Percentiles rank a stretch among this genome's conserved stretches.
These are phyloP conservation scores for Phoma sp. DNA, from an alignment of 2,329 filamentous ascomycete species.

Conservation along the genomic window DNA sequence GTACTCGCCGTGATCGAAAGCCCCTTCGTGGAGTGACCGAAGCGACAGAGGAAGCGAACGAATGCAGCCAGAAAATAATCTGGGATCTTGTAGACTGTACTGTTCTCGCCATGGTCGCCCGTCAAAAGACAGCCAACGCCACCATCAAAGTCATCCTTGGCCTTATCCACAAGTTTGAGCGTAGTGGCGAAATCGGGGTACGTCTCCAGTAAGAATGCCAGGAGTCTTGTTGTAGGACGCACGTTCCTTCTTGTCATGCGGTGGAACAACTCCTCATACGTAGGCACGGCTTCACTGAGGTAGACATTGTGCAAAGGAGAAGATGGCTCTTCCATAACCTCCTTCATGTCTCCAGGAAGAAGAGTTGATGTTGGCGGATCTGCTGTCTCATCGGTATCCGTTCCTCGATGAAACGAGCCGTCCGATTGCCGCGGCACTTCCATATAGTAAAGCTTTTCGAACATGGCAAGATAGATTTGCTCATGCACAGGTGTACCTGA, in stretches of 20 bases:
- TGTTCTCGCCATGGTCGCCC: constrained; percentile 20
- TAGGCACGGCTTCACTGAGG: constrained; percentile 66
- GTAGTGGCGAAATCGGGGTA: constrained; percentile 28
- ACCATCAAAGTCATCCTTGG: constrained; percentile 24
- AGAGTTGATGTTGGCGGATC: constrained; percentile 24
- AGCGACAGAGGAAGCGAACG: constrained; percentile 40
- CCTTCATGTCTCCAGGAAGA: constrained; percentile 66
- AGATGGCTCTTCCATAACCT: constrained; percentile 61
- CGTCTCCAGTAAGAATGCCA: constrained; percentile 62
- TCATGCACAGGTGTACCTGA: constrained; percentile 45
- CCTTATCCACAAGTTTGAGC: constrained; percentile 27
- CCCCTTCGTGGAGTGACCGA: constrained; percentile 26
- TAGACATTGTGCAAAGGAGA: constrained; percentile 70
- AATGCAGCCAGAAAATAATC: constrained; percentile 38
- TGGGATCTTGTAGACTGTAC: constrained; percentile 20
- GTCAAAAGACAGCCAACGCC: constrained; percentile 31
- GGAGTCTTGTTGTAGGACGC: constrained; percentile 56
- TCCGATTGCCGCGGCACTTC: constrained; percentile 13
- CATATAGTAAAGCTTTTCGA: constrained; percentile 59
- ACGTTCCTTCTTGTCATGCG: constrained; percentile 62
- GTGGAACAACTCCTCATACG: constrained; percentile 62
- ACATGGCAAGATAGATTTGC: constrained; percentile 62
- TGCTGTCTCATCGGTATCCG: not conserved
- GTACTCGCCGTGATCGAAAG: constrained; percentile 11
- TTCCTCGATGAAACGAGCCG: constrained; percentile 10